Percentiles rank a stretch among this genome's conserved stretches.
phyloP scores from a whole-genome alignment of 371 early-diverging fungal species.

The Rhizopus sp. region DNA sequence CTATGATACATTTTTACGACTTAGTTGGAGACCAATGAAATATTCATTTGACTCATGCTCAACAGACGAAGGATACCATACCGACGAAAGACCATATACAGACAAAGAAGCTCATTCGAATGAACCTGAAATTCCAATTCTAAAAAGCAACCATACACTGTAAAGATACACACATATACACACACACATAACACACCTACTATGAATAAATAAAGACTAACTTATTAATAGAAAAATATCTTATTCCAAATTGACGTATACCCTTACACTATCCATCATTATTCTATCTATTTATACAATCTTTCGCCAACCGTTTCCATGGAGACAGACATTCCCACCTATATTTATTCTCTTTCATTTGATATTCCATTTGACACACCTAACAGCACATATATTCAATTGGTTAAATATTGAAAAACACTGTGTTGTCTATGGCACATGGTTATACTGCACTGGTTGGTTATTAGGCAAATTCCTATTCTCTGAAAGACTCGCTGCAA shows the following conservation, averaged over 20 bases:
- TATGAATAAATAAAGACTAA: not conserved
- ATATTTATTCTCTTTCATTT: conserved; percentile 57
- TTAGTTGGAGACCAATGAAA: conserved; percentile 16
- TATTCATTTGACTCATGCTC: conserved; percentile 30
- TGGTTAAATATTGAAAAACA: conserved; percentile 50
- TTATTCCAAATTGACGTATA: conserved; percentile 41
- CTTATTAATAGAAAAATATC: conserved; percentile 37
- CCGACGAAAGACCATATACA: conserved; percentile 40
- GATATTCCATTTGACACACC: conserved; percentile 53
- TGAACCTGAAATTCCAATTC: conserved; percentile 36
- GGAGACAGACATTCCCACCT: conserved; percentile 55
- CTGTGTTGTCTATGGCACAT: conserved; percentile 65
- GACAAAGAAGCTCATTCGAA: conserved; percentile 9
- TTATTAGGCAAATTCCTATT: conserved; percentile 51
- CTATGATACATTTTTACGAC: conserved; percentile 14
- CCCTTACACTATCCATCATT: conserved; percentile 41
- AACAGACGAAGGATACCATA: conserved; percentile 47
- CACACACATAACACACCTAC: no score
- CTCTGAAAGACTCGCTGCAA: conserved; percentile 30
- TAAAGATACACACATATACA: conserved; percentile 11
- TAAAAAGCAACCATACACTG: conserved; percentile 47
- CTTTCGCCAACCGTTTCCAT: conserved; percentile 37
- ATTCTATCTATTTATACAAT: conserved; percentile 46
- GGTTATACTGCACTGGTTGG: conserved; percentile 68
- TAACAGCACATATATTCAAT: conserved; percentile 50